Evolutionary conservation across 345 rosid genomes (phyloP).

Genomic region (Lepidium sativum): DNA sequence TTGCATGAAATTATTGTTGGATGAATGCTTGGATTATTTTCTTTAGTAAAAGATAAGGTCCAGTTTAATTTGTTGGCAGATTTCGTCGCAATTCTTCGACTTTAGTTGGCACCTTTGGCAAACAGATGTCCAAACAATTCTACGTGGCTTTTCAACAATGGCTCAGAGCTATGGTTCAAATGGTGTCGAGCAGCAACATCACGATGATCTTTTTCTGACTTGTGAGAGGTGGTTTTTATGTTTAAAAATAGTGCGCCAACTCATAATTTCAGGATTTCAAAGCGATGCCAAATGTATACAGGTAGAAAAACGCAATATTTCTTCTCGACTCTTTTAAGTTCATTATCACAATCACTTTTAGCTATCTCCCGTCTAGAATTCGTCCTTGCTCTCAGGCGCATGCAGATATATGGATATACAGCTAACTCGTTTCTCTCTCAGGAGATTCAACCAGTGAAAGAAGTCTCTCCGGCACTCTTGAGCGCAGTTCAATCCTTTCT

Average conservation of each 20-base stretch:
- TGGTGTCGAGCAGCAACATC: conserved; percentile 51
- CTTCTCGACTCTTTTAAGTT: neutral
- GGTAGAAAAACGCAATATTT: conserved; percentile 34
- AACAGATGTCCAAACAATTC: conserved; percentile 79
- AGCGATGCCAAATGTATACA: conserved; percentile 76
- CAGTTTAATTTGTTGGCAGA: conserved; percentile 46
- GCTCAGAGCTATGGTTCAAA: conserved; percentile 45
- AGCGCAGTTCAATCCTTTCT: conserved; percentile 73
- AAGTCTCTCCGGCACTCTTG: conserved; percentile 75
- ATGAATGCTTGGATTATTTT: neutral
- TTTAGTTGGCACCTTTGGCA: conserved; percentile 96
- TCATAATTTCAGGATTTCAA: conserved; percentile 80
- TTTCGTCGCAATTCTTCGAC: conserved; percentile 77
- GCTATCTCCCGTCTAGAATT: neutral
- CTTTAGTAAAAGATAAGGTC: conserved; percentile 23
- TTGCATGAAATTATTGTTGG: neutral
- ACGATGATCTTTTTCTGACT: conserved; percentile 68
- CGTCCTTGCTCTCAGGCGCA: neutral
- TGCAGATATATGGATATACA: neutral
- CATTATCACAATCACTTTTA: neutral
- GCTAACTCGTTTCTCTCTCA: conserved; percentile 30
- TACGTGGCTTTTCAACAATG: conserved; percentile 63
- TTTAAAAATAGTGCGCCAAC: conserved; percentile 73
- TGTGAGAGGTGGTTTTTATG: conserved; percentile 96
- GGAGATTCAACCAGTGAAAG: conserved; percentile 86